Conservation (phyloP, 768 basidiomycete species). For the Calocera viscosa region DNA sequence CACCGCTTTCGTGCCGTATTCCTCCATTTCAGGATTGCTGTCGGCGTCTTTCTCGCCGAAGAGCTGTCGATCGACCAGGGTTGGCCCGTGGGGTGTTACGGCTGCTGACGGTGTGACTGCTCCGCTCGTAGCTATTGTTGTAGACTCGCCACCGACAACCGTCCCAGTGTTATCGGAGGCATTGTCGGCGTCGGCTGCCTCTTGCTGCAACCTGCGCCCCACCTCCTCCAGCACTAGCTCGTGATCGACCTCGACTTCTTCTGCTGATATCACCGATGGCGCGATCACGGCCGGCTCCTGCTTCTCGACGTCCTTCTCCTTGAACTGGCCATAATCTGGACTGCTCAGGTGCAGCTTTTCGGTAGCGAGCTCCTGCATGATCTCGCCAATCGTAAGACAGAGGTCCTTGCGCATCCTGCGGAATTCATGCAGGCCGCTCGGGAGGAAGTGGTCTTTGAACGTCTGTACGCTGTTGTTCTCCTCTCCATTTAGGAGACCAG, state of each 20-base stretch:
- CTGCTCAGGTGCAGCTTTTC: neutral
- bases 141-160: neutral
- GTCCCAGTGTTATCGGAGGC: neutral
- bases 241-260: neutral
- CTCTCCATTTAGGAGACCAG: slow-evolving; percentile 17
- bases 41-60: neutral
- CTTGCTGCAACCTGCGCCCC: neutral
- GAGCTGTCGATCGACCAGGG: slow-evolving; percentile 14
- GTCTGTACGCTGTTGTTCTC: slow-evolving; percentile 17
- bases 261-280: neutral
- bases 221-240: neutral
- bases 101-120: neutral
- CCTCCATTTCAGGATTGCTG: neutral
- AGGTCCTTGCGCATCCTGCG: neutral
- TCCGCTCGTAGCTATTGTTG: neutral
- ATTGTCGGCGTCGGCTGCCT: neutral
- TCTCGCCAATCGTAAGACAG: neutral
- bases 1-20: neutral
- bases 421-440: neutral
- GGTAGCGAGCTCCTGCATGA: neutral
- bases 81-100: neutral
- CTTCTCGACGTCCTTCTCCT: slow-evolving; percentile 2
- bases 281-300: neutral
- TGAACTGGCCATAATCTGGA: slow-evolving; percentile 2
- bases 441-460: slow-evolving; percentile 18